Conservation (phyloP, 2,329 filamentous ascomycete species). For the Uncinocarpus reesii region DNA sequence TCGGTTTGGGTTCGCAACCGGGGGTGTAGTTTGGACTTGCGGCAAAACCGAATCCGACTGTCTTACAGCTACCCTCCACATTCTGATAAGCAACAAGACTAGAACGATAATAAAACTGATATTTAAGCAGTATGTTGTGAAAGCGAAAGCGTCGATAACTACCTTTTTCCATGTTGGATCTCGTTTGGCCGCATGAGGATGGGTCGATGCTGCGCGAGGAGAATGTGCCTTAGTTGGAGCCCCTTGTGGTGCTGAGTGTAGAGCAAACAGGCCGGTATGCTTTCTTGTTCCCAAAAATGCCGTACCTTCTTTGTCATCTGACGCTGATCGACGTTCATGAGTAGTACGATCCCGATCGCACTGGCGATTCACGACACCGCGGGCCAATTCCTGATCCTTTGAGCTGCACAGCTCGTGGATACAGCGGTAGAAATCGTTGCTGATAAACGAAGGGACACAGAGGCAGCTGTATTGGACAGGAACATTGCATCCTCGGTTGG, state of each 20-base stretch:
- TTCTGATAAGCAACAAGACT: background rate
- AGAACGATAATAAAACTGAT: background rate
- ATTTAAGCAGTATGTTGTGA: background rate
- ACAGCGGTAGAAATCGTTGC: constrained; percentile 10
- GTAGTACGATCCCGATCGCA: background rate
- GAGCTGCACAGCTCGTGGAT: background rate
- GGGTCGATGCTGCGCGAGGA: background rate
- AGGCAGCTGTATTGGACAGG: constrained; percentile 10
- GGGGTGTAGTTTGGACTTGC: background rate
- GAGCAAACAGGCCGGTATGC: background rate
- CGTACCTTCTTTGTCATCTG: constrained; percentile 3
- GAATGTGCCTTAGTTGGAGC: background rate
- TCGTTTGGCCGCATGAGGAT: background rate
- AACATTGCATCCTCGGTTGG: constrained; percentile 10
- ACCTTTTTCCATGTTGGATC: background rate
- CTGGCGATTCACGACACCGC: constrained; percentile 2
- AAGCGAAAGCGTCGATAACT: background rate
- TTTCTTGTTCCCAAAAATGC: background rate
- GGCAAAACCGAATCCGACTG: background rate
- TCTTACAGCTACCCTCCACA: background rate
- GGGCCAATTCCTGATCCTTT: background rate
- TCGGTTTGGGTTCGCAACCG: background rate
- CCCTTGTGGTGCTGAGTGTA: background rate
- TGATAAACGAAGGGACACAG: constrained; percentile 4
- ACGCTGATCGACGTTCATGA: background rate